Conservation (phyloP, 2,329 filamentous ascomycete genomes). For the Aspergillus glaucus region DNA sequence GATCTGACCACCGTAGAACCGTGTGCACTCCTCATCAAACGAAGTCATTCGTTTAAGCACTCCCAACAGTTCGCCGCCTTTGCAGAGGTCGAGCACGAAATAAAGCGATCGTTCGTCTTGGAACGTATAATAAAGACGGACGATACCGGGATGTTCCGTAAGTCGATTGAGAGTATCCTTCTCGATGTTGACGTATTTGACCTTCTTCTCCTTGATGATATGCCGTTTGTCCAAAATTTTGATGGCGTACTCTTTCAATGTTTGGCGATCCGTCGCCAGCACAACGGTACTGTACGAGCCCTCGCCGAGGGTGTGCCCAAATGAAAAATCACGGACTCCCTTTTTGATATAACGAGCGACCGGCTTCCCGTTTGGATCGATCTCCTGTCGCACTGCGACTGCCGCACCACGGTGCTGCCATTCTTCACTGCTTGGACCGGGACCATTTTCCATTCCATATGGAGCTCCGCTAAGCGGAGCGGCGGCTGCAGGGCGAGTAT, state of each 20-base stretch:
- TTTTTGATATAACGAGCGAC: conserved; percentile 86
- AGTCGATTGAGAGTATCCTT: conserved; percentile 95
- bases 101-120: conserved; percentile 95
- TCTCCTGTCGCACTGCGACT: conserved; percentile 70
- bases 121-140: conserved; percentile 96
- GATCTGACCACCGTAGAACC: conserved; percentile 93
- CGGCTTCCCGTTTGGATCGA: conserved; percentile 77
- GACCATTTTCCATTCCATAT: conserved; percentile 53
- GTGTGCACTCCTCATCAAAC: conserved; percentile 89
- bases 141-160: conserved; percentile 93
- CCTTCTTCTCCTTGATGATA: conserved; percentile 99
- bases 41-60: conserved; percentile 91
- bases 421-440: conserved; percentile 68
- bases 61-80: conserved; percentile 82
- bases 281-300: conserved; percentile 97
- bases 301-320: conserved; percentile 84
- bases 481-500: conserved; percentile 44
- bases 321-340: conserved; percentile 92
- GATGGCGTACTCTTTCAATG: conserved; percentile 91
- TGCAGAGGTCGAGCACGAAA: conserved; percentile 91
- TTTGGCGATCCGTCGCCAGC: conserved; percentile 87
- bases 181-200: conserved; percentile 99
- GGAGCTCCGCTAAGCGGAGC: conserved; percentile 37
- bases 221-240: conserved; percentile 97
- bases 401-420: conserved; percentile 97